Conservation (phyloP, 768 basidiomycete species). For the Panaeolus papilionaceus region DNA sequence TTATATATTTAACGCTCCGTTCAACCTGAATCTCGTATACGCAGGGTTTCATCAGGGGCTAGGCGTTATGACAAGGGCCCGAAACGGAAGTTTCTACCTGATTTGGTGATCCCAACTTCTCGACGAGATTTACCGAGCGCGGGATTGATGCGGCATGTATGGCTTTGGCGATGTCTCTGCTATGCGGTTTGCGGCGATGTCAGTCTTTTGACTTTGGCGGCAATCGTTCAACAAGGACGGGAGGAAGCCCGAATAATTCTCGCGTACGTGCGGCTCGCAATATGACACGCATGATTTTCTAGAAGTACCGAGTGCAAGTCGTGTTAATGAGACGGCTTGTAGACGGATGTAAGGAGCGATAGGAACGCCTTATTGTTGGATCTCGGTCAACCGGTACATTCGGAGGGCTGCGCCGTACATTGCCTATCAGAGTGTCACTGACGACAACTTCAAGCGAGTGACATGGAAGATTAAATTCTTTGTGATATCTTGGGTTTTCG, state of each 20-base stretch:
- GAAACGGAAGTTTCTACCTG: conserved; percentile 11
- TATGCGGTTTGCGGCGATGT: neutral
- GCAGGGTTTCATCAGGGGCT: conserved; percentile 8
- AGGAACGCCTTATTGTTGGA: neutral
- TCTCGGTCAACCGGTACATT: conserved; percentile 2
- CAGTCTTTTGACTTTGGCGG: neutral
- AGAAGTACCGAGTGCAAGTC: conserved; percentile 8
- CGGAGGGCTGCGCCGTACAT: conserved; percentile 12
- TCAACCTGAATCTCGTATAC: neutral
- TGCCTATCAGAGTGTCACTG: conserved; percentile 14
- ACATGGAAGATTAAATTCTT: conserved; percentile 12
- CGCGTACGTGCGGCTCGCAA: neutral
- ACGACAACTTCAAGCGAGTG: conserved; percentile 9
- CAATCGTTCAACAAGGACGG: neutral
- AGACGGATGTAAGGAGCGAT: conserved; percentile 4
- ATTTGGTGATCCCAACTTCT: conserved; percentile 5
- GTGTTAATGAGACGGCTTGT: neutral
- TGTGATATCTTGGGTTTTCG: conserved; percentile 13
- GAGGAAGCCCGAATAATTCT: neutral
- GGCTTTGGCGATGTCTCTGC: neutral
- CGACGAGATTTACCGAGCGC: conserved; percentile 10
- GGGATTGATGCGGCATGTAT: conserved; percentile 7
- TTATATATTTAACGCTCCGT: neutral
- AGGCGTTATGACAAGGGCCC: neutral
- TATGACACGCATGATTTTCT: neutral